Percentiles rank a stretch among this genome's conserved stretches.
phyloP scores from a whole-genome alignment of 805 yeast genomes.

The Saccharomycopsis guyanensis region DNA sequence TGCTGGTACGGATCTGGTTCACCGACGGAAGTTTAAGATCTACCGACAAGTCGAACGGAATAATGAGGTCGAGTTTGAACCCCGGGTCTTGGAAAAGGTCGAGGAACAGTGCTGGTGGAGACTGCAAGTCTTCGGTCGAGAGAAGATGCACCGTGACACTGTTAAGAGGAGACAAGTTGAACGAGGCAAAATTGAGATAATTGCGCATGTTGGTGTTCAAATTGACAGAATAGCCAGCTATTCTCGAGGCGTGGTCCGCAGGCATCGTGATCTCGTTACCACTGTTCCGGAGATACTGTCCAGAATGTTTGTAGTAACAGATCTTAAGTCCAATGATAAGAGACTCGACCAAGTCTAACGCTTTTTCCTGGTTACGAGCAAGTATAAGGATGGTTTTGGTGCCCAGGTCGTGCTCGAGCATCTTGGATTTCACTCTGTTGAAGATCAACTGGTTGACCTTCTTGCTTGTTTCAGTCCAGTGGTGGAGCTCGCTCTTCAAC shows the following conservation, averaged over 20 bases:
- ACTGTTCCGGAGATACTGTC: conserved; percentile 48
- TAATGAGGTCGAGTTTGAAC: conserved; percentile 38
- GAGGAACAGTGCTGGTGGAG: not conserved
- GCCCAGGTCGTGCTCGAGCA: conserved; percentile 5
- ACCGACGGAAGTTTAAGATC: conserved; percentile 33
- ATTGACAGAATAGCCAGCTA: conserved; percentile 12
- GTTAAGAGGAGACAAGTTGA: conserved; percentile 14
- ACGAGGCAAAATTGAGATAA: conserved; percentile 8
- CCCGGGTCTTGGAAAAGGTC: not conserved
- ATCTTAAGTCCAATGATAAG: conserved; percentile 55
- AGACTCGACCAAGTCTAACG: conserved; percentile 69
- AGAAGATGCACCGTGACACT: conserved; percentile 35
- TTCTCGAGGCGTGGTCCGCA: not conserved
- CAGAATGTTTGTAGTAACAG: conserved; percentile 51
- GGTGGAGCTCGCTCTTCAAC: conserved; percentile 10
- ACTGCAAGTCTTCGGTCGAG: conserved; percentile 28
- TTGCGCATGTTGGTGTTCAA: conserved; percentile 11
- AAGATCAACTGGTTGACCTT: conserved; percentile 13
- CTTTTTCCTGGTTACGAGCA: conserved; percentile 52
- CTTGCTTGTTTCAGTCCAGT: conserved; percentile 7
- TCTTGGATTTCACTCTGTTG: conserved; percentile 5
- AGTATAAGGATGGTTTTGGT: conserved; percentile 58
- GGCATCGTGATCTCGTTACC: not conserved
- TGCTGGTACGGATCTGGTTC: conserved; percentile 26
- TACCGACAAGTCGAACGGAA: conserved; percentile 58